phyloP scores from a whole-genome alignment of 2,329 filamentous ascomycete genomes.

The Cladophialophora yegresii region DNA sequence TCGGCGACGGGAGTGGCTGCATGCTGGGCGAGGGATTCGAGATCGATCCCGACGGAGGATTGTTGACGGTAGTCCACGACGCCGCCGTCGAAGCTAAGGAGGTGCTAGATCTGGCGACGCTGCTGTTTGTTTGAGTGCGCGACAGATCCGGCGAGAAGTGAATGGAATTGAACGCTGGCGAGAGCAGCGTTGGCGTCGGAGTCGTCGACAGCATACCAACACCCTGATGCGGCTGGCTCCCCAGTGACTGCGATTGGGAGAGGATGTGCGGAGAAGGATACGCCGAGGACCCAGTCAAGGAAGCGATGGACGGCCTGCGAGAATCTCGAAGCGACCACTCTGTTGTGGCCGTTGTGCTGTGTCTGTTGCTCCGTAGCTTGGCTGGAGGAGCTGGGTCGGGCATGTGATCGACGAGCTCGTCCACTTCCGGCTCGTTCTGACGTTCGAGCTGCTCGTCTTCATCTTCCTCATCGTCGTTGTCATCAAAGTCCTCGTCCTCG shows the following conservation, averaged over 20 bases:
- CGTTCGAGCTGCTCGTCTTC: slow-evolving; percentile 13
- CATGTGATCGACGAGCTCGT: slow-evolving; percentile 16
- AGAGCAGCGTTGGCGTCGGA: slow-evolving; percentile 32
- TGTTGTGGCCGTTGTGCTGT: slow-evolving; percentile 3
- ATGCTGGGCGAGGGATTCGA: slow-evolving; percentile 29
- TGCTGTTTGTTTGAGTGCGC: slow-evolving; percentile 28
- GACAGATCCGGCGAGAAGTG: slow-evolving; percentile 31
- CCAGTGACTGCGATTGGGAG: slow-evolving; percentile 20
- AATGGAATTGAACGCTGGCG: slow-evolving; percentile 37
- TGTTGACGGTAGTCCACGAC: slow-evolving; percentile 26
- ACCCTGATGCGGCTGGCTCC: not conserved
- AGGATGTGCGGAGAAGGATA: slow-evolving; percentile 27
- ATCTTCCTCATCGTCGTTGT: slow-evolving; percentile 2
- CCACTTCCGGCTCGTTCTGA: not conserved
- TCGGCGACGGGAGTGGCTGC: slow-evolving; percentile 36
- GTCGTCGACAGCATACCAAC: slow-evolving; percentile 39
- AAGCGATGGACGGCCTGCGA: slow-evolving; percentile 24
- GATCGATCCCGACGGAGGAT: slow-evolving; percentile 11
- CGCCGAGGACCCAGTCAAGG: slow-evolving; percentile 28
- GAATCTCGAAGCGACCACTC: slow-evolving; percentile 31
- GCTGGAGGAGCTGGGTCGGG: slow-evolving; percentile 7
- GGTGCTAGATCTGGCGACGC: slow-evolving; percentile 14
- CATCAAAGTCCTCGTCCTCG: slow-evolving; percentile 23
- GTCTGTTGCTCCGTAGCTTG: slow-evolving; percentile 12
- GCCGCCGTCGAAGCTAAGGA: slow-evolving; percentile 17